Percentiles rank a stretch among this genome's conserved stretches.
These are phyloP conservation scores for Mariannaea elegans DNA, from an alignment of 2,329 filamentous ascomycete species.

Conservation along the genomic window DNA sequence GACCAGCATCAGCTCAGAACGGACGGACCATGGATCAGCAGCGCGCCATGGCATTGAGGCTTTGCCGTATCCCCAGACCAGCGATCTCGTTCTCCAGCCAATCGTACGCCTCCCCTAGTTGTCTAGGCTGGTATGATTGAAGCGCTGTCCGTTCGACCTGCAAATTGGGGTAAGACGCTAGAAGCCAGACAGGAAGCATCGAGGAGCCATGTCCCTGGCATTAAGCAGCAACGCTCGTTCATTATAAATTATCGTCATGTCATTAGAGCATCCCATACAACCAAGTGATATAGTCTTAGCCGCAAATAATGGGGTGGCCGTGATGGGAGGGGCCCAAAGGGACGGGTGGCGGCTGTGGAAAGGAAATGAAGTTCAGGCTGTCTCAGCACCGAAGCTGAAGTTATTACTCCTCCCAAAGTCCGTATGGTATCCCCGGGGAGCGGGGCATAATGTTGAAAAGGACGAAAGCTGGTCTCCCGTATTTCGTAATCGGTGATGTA, in stretches of 20 bases:
- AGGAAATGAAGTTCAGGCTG: conserved; percentile 9
- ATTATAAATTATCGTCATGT: neutral
- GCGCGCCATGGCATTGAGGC: conserved; percentile 20
- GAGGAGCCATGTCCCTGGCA: conserved; percentile 20
- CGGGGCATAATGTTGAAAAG: no score
- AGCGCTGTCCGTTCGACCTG: conserved; percentile 27
- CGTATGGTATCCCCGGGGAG: conserved; percentile 5
- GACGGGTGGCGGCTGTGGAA: neutral
- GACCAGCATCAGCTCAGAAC: conserved; percentile 29
- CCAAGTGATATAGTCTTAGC: conserved; percentile 10
- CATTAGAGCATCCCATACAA: neutral
- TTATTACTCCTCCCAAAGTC: conserved; percentile 2
- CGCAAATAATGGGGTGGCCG: conserved; percentile 1
- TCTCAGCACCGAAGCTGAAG: neutral
- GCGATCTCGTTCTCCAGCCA: conserved; percentile 25
- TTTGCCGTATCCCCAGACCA: conserved; percentile 23
- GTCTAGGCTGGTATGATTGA: conserved; percentile 23
- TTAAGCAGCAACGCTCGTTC: conserved; percentile 8
- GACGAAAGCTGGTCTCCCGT: no score
- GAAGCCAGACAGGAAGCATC: conserved; percentile 32
- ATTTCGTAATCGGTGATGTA: no score
- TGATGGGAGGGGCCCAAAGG: neutral
- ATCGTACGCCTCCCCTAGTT: conserved; percentile 13
- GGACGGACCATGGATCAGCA: conserved; percentile 25
- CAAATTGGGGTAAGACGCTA: conserved; percentile 35